Conservation (phyloP, 192 early-diverging fungal species). For the Jimgerdemannia flammicorona region DNA sequence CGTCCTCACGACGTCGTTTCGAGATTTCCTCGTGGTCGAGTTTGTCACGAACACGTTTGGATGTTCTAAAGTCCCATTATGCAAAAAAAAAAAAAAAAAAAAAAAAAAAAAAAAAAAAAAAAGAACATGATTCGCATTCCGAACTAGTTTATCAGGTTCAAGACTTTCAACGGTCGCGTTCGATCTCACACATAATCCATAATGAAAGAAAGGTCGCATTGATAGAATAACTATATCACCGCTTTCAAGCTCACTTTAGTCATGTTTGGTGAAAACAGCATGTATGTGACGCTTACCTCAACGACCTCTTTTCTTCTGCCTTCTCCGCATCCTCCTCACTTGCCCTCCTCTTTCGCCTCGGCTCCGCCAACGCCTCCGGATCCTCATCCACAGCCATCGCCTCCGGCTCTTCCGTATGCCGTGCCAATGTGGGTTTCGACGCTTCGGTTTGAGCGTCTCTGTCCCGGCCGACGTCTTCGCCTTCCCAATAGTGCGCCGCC, state of each 20-base stretch:
- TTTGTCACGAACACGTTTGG: slow-evolving; percentile 29
- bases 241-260: neutral
- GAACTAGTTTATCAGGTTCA: too few relatives aligned
- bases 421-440: neutral
- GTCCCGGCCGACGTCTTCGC: neutral
- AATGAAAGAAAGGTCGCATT: too few relatives aligned
- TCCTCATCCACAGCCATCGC: neutral
- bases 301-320: slow-evolving; percentile 23
- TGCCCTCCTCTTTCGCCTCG: neutral
- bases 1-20: slow-evolving; percentile 17
- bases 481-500: neutral
- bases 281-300: slow-evolving; percentile 19
- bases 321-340: slow-evolving; percentile 24
- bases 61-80: slow-evolving; percentile 16
- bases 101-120: neutral
- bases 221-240: too few relatives aligned
- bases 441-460: neutral
- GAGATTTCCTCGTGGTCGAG: slow-evolving; percentile 24
- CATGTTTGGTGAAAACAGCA: neutral
- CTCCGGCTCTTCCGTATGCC: neutral
- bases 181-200: too few relatives aligned
- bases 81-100: too few relatives aligned
- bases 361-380: neutral
- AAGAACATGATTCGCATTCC: too few relatives aligned
- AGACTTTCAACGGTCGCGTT: too few relatives aligned